Percentiles rank a stretch among this genome's conserved stretches.
phyloP scores from a whole-genome alignment of 495 filamentous ascomycete species.

The Hypomontagnella submonticulosa region DNA sequence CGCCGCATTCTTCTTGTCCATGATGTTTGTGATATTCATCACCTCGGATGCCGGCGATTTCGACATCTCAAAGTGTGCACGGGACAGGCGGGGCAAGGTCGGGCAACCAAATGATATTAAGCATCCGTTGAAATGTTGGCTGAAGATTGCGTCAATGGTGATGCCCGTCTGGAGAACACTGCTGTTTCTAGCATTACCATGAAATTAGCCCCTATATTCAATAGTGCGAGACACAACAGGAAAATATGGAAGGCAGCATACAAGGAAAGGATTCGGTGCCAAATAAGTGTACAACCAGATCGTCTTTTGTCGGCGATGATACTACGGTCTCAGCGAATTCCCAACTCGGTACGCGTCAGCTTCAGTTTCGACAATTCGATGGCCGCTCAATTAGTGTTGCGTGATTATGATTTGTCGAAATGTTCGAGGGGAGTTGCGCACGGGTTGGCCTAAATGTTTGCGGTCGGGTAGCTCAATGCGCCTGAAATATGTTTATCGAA shows the following conservation, averaged over 20 bases:
- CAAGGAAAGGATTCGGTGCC: background rate
- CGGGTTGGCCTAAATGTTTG: slow-evolving; percentile 1
- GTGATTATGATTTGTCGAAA: background rate
- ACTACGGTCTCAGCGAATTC: background rate
- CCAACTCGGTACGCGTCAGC: slow-evolving; percentile 27
- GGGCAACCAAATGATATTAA: background rate
- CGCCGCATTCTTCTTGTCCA: slow-evolving; percentile 71
- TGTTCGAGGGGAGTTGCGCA: slow-evolving; percentile 19
- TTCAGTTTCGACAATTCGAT: slow-evolving; percentile 7
- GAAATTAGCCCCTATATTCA: background rate
- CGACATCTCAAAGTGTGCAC: slow-evolving; percentile 36
- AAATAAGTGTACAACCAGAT: background rate
- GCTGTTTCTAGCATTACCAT: background rate
- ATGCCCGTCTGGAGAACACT: slow-evolving; percentile 11
- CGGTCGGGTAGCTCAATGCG: slow-evolving; percentile 10
- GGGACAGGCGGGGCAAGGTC: background rate
- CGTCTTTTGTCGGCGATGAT: background rate
- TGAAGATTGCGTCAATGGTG: slow-evolving; percentile 2
- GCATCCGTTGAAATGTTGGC: background rate
- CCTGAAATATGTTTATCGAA: slow-evolving; percentile 4
- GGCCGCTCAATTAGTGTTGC: background rate
- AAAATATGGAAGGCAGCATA: background rate
- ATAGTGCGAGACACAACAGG: background rate
- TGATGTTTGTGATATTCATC: slow-evolving; percentile 78
- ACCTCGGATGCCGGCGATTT: slow-evolving; percentile 47